Base-by-base conservation (phyloP, 1,284 basidiomycete genomes). In the Ustilago trichophora region DNA sequence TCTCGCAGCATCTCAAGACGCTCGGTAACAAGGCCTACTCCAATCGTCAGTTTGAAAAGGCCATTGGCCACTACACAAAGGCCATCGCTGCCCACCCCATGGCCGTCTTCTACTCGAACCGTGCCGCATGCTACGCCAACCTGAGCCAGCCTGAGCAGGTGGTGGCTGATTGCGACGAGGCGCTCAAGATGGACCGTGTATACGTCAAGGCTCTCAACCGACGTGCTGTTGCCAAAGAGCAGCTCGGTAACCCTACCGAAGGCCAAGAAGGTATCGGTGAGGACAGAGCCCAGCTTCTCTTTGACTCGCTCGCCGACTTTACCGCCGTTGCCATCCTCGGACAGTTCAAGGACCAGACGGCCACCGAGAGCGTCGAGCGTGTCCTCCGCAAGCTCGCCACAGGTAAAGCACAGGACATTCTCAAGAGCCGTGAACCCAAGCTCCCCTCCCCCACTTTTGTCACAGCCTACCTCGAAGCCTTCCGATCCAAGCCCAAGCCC, bases 131-230 rank as follows among this genome's bases (percentile, higher is more conserved):
- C 82, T 97, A 94, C 83, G 88, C 94, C 82, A 94, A 97, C 85
- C 88, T 94, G 85, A 85, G 86, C 22, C 86, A 93, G 77, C 86
- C 90, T 80, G 90, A 93, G 26, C 86, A 87, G 33, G 93, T 93
- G 66, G 87, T 98, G n/a, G 85, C 85, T 45, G 95, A 99, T 83
- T 98, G 95, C 82, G 88, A 94, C 76, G 86, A 88, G 46, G 95
- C 96, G 0, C 87, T 99, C 45, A 87, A 87, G 57, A 87, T 96
- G 48, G 93, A 98, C 83, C 84, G 85, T 21, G 87, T 85, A 65
- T 98, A 99, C 82, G 87, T 97, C 82, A 98, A 98, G 83, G 95
- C 96, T 2, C 85, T 99, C 60, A 96, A 97, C 85, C 87, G 96
- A 68, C 88, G 96, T 46, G 96, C 90, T 6, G 88, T 87, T 19